Conservation (phyloP, 2,329 filamentous ascomycete genomes). For the Trichoderma hamatum region DNA sequence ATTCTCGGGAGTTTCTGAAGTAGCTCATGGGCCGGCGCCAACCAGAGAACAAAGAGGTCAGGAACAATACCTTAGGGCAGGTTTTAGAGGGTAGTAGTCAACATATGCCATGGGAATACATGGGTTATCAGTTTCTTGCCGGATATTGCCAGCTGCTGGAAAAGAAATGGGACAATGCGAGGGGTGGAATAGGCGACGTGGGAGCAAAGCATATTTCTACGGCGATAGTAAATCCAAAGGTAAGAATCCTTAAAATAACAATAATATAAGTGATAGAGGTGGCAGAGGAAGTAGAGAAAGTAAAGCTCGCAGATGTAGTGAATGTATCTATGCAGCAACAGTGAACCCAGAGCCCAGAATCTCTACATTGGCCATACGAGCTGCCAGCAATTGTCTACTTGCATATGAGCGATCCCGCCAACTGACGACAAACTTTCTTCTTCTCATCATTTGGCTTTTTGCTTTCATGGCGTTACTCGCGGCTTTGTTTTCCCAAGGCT, state of each 20-base stretch:
- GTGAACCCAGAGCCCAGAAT: background rate
- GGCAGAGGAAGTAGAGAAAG: background rate
- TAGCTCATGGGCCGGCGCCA: no score
- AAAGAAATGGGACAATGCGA: background rate
- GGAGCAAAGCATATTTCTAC: background rate
- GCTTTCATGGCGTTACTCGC: background rate
- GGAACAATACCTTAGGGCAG: no score
- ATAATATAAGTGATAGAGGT: background rate
- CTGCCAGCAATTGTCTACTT: background rate
- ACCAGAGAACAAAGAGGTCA: no score
- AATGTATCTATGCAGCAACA: background rate
- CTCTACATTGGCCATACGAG: background rate
- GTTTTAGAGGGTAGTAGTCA: no score
- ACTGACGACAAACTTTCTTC: background rate
- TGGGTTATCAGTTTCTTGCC: no score
- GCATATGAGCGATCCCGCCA: background rate
- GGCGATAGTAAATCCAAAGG: background rate
- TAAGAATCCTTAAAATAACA: background rate
- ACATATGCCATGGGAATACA: background rate
- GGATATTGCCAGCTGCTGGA: constrained; percentile 2
- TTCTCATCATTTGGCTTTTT: background rate
- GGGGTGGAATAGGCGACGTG: background rate
- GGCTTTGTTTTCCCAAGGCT: background rate
- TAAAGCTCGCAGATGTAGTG: background rate
- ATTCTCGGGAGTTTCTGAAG: background rate